These are phyloP conservation scores for Hyaloscypha finlandica DNA, from an alignment of 495 filamentous ascomycete genomes.

Conservation along the genomic window DNA sequence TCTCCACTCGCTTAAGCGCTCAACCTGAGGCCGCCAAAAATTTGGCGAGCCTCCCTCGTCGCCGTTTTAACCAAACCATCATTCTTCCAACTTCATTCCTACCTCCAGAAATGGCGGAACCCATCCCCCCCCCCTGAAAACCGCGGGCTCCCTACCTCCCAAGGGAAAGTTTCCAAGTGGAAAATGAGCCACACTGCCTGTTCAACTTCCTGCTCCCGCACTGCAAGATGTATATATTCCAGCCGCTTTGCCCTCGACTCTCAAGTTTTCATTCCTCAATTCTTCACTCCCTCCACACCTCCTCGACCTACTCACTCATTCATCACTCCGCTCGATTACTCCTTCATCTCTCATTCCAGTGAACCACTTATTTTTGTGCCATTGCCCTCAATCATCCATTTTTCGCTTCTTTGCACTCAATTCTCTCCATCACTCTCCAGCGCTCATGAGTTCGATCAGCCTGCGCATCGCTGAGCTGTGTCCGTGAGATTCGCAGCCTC, in stretches of 20 bases:
- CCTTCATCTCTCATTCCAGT: background rate
- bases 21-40: background rate
- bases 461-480: too few species aligned
- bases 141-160: background rate
- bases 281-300: background rate
- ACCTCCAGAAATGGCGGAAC: background rate
- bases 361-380: background rate
- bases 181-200: background rate
- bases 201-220: background rate
- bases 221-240: conserved; percentile 2
- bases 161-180: background rate
- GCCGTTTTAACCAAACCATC: background rate
- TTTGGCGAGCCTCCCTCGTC: background rate
- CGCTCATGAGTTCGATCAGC: too few species aligned
- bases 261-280: background rate
- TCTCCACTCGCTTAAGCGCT: background rate
- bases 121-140: background rate
- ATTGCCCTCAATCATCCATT: background rate
- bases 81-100: background rate
- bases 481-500: too few species aligned
- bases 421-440: background rate
- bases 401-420: background rate
- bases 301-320: background rate
- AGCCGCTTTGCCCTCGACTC: background rate
- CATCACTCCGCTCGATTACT: background rate